Conservation (phyloP, 768 basidiomycete species). For the Strobilomyces dryophilus region DNA sequence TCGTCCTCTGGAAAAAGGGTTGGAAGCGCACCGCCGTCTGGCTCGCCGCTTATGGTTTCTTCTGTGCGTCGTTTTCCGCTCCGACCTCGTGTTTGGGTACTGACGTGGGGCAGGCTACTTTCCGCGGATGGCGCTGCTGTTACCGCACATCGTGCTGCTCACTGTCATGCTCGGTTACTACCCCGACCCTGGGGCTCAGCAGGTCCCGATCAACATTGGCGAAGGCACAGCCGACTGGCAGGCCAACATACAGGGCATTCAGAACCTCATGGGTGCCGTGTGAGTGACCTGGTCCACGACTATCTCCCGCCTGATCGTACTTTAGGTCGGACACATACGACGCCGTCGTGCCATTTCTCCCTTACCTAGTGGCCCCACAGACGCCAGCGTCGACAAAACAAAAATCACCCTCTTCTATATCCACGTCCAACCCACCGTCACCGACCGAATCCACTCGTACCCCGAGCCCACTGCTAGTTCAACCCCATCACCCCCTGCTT, state of each 20-base stretch:
- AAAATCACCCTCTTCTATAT: constrained; percentile 32
- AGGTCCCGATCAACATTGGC: constrained; percentile 35
- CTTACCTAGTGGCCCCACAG: constrained; percentile 41
- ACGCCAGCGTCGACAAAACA: constrained; percentile 45
- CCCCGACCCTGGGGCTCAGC: constrained; percentile 36
- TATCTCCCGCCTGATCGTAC: not conserved
- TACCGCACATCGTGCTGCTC: constrained; percentile 64
- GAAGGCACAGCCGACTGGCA: constrained; percentile 80
- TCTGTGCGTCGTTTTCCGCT: constrained; percentile 55
- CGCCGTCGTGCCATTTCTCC: constrained; percentile 44
- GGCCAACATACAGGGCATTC: constrained; percentile 84
- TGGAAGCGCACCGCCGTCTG: constrained; percentile 70
- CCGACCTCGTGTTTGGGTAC: not conserved
- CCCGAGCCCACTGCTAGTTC: not conserved
- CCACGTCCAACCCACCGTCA: not conserved
- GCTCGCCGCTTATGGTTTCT: constrained; percentile 72
- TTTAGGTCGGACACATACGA: constrained; percentile 62
- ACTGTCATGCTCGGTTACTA: constrained; percentile 64
- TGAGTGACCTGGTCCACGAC: constrained; percentile 33
- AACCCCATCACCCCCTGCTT: constrained; percentile 33
- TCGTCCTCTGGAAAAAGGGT: constrained; percentile 76
- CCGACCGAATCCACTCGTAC: constrained; percentile 14
- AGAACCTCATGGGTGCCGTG: constrained; percentile 86
- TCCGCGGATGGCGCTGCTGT: constrained; percentile 63
- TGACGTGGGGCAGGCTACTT: constrained; percentile 55